Percentiles rank a stretch among this genome's conserved stretches.
These are phyloP conservation scores for Fusarium sp. DNA, from an alignment of 2,329 filamentous ascomycete species.

Conservation along the genomic window DNA sequence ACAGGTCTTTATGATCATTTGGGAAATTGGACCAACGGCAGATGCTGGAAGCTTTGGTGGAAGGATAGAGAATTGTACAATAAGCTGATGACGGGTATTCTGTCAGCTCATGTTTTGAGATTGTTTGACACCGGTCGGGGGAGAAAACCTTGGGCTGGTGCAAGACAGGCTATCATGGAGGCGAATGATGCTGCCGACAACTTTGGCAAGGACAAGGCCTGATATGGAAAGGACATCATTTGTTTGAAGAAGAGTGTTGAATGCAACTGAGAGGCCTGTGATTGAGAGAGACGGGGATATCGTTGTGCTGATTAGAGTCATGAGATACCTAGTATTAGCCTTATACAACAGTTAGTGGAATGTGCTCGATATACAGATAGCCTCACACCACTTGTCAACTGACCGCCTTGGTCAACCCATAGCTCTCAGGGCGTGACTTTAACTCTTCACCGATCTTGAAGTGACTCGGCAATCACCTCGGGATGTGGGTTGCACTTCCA, in stretches of 20 bases:
- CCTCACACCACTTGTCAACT: not conserved
- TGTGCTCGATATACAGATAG: not conserved
- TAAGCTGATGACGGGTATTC: not conserved
- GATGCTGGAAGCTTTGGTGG: not conserved
- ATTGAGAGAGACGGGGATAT: not conserved
- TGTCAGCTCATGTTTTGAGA: not conserved
- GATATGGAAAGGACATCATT: rapidly evolving
- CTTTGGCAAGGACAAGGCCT: not conserved
- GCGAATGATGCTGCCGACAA: not conserved
- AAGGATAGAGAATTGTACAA: not conserved
- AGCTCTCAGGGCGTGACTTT: not conserved
- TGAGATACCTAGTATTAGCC: not conserved
- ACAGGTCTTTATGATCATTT: not conserved
- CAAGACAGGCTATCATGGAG: not conserved
- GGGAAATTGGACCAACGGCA: not conserved
- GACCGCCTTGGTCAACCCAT: not conserved
- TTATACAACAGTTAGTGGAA: not conserved
- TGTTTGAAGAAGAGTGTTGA: not conserved
- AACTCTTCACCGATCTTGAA: not conserved
- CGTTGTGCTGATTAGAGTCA: not conserved
- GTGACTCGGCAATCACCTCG: not conserved
- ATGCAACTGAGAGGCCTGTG: not conserved
- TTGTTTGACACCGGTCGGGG: not conserved
- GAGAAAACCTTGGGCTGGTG: not conserved
- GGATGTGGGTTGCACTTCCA: not conserved